Evolutionary conservation across 257 asterid genomes (phyloP), one percentile per base, ranked within the genome.

Genomic region (Rehmannia glutinosa): DNA sequence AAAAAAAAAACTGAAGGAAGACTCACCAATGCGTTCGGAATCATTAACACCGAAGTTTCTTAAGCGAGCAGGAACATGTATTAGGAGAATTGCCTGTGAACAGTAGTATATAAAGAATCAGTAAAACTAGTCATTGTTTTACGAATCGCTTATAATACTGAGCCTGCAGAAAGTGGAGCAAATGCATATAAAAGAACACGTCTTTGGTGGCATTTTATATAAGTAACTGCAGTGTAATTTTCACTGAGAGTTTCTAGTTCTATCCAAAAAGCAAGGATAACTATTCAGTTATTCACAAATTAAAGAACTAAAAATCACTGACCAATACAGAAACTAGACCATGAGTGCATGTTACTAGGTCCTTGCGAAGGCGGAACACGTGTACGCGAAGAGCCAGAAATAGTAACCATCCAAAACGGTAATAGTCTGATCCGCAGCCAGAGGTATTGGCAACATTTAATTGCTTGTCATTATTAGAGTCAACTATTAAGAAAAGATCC

Each of bases 381-480:
- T 82, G 96, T 50, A 76, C 83, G 2, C 99, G 96, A 55, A 93
- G 94, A 5, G 89, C 91, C 70, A 93, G 82, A 76, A 90, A 93
- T 17, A 93, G 87, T 74, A 90, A 86, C 96, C 99, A 93, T 70
- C 99, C 99, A 28, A 93, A 88, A 56, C 96, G 99, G 76, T 86
- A 87, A 81, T 85, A 88, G 73, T 77, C 84, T 49, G 88, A 62
- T 52, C 65, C 68, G 39, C 49, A 43, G 71, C 66, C 78, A 1
- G 66, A 35, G 24, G 52, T 16, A 75, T 57, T 66, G 52, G 77
- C 64, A 74, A 60, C 77, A 35, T 78, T 76, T 62, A 74, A 59
- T 30, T 74, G 79, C 71, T 85, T 89, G 68, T 78, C 82, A 66
- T 64, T 74, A 73, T 68, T 75, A 30, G 78, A 75, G 71, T 83